A percentile compares a stretch with the other conserved stretches of the same genome.
These are phyloP conservation scores for Anaeromyces robustus DNA, from an alignment of 192 early-diverging fungal species.

Conservation along the genomic window DNA sequence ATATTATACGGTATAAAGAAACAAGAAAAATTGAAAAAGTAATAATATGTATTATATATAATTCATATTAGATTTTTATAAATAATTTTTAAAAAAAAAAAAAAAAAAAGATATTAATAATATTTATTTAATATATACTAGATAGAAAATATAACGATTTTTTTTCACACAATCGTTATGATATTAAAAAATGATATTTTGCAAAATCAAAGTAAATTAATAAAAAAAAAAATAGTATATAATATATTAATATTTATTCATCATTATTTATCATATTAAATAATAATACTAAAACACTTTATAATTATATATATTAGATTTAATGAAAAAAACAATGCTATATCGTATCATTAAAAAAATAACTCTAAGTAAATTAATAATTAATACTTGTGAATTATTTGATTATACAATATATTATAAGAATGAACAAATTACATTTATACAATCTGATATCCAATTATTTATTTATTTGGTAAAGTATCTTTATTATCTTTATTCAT, in stretches of 20 bases:
- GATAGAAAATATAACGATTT: background rate
- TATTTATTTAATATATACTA: background rate
- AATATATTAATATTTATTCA: background rate
- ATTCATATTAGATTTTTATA: too few species aligned
- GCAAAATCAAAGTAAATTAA: background rate
- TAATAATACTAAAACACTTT: too few species aligned
- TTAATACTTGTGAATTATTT: background rate
- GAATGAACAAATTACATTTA: background rate
- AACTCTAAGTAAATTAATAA: background rate
- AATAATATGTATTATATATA: slow-evolving; percentile 2
- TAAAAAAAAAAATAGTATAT: too few species aligned
- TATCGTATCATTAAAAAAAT: background rate
- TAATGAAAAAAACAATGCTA: background rate
- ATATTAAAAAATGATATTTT: background rate
- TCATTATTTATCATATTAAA: too few species aligned
- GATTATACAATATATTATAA: background rate
- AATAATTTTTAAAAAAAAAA: background rate
- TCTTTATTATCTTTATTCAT: too few species aligned
- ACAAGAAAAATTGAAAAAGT: slow-evolving; percentile 2
- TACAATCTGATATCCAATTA: background rate
- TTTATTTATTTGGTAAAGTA: background rate
- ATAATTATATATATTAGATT: background rate
- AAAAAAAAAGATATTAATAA: slow-evolving; percentile 3
- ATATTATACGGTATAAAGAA: background rate
- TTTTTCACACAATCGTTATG: background rate